A percentile compares a stretch with the other conserved stretches of the same genome.
Conservation (phyloP, 306 rosid genomes). For the Castanospermum australe region DNA sequence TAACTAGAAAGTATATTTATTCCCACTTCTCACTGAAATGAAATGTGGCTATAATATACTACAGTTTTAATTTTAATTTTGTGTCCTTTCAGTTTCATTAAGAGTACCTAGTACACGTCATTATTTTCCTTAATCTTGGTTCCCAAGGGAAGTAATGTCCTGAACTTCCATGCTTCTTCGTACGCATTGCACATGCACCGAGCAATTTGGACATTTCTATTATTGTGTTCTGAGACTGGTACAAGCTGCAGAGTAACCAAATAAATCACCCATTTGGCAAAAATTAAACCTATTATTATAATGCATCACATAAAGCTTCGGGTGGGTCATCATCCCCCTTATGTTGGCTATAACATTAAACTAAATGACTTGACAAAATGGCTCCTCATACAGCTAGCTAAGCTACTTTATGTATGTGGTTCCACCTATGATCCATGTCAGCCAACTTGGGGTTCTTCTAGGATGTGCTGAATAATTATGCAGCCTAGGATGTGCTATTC, state of each 20-base stretch:
- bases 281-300: conserved; percentile 12
- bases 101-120: conserved; percentile 18
- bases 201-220: conserved; percentile 32
- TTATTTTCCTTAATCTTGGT: conserved; percentile 14
- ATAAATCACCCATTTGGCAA: conserved; percentile 25
- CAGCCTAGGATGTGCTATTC: conserved; percentile 31
- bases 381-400: conserved; percentile 34
- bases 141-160: conserved; percentile 19
- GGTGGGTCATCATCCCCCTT: conserved; percentile 35
- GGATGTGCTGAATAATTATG: conserved; percentile 35
- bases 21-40: background rate
- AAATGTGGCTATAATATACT: background rate
- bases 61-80: background rate
- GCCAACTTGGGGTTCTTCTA: conserved; percentile 33
- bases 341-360: conserved; percentile 24
- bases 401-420: conserved; percentile 23
- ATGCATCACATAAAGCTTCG: conserved; percentile 12
- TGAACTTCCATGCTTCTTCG: conserved; percentile 29
- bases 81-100: background rate
- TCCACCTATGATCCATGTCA: conserved; percentile 42
- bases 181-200: conserved; percentile 36
- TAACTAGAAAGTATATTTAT: too few relatives aligned
- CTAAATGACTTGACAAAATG: conserved; percentile 16
- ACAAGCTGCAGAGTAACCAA: conserved; percentile 30
- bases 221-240: conserved; percentile 29